Evolutionary conservation across 768 basidiomycete species (phyloP).

Genomic region (Galerina sulciceps): DNA sequence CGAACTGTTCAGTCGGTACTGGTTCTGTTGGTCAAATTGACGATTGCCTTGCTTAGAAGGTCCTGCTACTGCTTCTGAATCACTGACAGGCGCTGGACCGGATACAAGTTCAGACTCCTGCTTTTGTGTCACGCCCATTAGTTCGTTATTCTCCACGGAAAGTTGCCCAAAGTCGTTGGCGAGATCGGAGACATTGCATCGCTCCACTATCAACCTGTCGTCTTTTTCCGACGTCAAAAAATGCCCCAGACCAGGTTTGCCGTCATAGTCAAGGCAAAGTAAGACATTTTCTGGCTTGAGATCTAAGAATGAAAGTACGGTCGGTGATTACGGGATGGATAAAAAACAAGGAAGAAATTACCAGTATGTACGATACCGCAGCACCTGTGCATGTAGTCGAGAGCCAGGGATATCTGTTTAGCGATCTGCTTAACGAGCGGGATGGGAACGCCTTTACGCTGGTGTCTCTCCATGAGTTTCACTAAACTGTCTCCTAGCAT

Average conservation of each 20-base stretch:
- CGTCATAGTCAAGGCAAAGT: constrained; percentile 96
- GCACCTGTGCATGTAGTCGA: constrained; percentile 97
- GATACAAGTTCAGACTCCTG: too few relatives aligned
- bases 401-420: constrained; percentile 91
- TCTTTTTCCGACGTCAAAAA: too few relatives aligned
- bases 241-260: constrained; percentile 68
- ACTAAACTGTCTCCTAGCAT: constrained; percentile 96
- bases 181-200: constrained; percentile 19
- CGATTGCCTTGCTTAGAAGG: constrained; percentile 38
- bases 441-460: constrained; percentile 96
- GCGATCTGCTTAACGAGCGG: constrained; percentile 93
- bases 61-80: not conserved
- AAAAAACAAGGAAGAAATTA: constrained; percentile 16
- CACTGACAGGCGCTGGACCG: too few relatives aligned
- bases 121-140: too few relatives aligned
- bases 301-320: constrained; percentile 46
- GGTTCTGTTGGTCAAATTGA: constrained; percentile 24
- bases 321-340: too few relatives aligned
- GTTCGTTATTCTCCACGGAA: too few relatives aligned
- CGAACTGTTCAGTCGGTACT: constrained; percentile 27
- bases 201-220: constrained; percentile 29
- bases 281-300: constrained; percentile 98
- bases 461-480: constrained; percentile 95
- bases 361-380: constrained; percentile 97
- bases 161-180: too few relatives aligned